Percentiles rank a stretch among this genome's conserved stretches.
These are phyloP conservation scores for Malassezia psittaci DNA, from an alignment of 1,284 basidiomycete species.

Conservation along the genomic window DNA sequence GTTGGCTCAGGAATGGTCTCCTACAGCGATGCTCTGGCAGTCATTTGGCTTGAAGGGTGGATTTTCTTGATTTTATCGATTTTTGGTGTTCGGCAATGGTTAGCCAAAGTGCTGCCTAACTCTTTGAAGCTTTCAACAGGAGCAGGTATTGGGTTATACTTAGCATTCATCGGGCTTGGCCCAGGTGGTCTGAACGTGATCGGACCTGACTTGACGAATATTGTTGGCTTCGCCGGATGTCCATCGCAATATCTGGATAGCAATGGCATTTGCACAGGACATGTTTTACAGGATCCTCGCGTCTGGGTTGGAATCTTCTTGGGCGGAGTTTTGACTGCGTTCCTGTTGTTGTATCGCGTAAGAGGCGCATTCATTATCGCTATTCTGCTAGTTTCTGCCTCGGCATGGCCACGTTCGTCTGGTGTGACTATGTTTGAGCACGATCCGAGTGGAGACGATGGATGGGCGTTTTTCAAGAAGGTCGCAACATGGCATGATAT, in stretches of 20 bases:
- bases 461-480: conserved; percentile 77
- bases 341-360: conserved; percentile 71
- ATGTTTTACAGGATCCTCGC: conserved; percentile 63
- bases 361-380: conserved; percentile 68
- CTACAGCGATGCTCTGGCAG: conserved; percentile 72
- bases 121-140: conserved; percentile 74
- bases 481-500: conserved; percentile 60
- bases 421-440: conserved; percentile 74
- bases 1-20: conserved; percentile 71
- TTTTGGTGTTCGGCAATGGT: conserved; percentile 78
- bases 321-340: conserved; percentile 58
- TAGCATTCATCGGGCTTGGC: conserved; percentile 51
- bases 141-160: conserved; percentile 72
- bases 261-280: conserved; percentile 58
- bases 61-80: conserved; percentile 72
- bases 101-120: conserved; percentile 75
- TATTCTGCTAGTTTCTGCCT: conserved; percentile 72
- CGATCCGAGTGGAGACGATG: conserved; percentile 58
- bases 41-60: conserved; percentile 64
- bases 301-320: conserved; percentile 82
- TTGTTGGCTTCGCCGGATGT: conserved; percentile 74
- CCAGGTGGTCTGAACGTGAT: conserved; percentile 67
- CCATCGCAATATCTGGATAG: conserved; percentile 30
- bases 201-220: conserved; percentile 62
- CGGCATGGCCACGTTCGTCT: conserved; percentile 75